Conservation (phyloP, 139 green algal species). For the Choricystis sp. region DNA sequence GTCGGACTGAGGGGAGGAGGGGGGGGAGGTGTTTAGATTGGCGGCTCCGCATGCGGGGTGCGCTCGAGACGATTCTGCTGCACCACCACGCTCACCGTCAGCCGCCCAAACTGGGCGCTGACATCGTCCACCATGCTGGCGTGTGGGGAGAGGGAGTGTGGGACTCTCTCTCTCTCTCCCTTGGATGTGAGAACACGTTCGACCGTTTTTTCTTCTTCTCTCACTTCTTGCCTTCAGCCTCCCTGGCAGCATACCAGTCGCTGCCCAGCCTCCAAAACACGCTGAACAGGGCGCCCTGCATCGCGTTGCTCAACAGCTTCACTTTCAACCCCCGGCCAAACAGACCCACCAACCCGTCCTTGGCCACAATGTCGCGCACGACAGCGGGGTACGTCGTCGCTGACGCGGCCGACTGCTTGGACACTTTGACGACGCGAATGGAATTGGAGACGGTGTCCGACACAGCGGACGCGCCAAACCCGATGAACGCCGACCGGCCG, state of each 20-base stretch:
- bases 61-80: too few species aligned
- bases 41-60: too few species aligned
- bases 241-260: too few species aligned
- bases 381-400: slow-evolving; percentile 56
- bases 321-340: slow-evolving; percentile 68
- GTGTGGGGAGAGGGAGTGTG: too few species aligned
- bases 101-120: too few species aligned
- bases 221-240: slow-evolving; percentile 25
- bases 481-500: slow-evolving; percentile 63
- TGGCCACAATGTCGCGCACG: slow-evolving; percentile 43
- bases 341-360: slow-evolving; percentile 66
- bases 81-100: too few species aligned
- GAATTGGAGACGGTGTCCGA: slow-evolving; percentile 77
- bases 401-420: slow-evolving; percentile 61
- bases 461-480: slow-evolving; percentile 60
- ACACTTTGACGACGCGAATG: slow-evolving; percentile 82
- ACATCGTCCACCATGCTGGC: too few species aligned
- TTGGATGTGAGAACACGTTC: too few species aligned
- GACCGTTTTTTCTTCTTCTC: slow-evolving; percentile 8
- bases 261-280: slow-evolving; percentile 68
- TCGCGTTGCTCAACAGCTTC: slow-evolving; percentile 66
- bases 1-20: too few species aligned
- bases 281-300: slow-evolving; percentile 55
- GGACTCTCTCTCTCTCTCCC: too few species aligned
- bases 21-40: too few species aligned